Percentiles rank a stretch among this genome's conserved stretches.
Evolutionary conservation across 441 rosid species (phyloP).

Genomic region (Erodium trifolium): DNA sequence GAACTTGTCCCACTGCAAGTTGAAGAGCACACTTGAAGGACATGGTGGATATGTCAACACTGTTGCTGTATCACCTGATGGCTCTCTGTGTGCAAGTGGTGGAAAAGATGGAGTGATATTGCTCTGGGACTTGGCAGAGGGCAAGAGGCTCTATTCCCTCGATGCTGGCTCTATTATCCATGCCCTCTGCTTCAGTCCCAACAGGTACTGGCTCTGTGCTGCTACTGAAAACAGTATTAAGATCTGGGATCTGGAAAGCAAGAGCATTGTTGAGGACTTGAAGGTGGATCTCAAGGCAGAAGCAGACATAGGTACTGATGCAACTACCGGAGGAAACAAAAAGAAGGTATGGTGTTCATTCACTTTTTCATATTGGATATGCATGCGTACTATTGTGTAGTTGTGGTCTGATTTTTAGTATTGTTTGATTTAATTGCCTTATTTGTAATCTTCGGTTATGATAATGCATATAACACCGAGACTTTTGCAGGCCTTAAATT

Average conservation of each 20-base stretch:
- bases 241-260: conserved; percentile 97
- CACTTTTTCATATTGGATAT: too few relatives aligned
- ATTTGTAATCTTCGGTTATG: too few relatives aligned
- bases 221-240: conserved; percentile 83
- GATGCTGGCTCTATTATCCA: conserved; percentile 72
- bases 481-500: too few relatives aligned
- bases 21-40: conserved; percentile 61
- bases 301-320: conserved; percentile 62
- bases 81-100: conserved; percentile 92
- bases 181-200: conserved; percentile 84
- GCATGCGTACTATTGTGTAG: too few relatives aligned
- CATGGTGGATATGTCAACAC: conserved; percentile 83
- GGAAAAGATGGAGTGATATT: conserved; percentile 85
- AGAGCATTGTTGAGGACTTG: conserved; percentile 85
- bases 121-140: conserved; percentile 93
- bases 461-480: too few relatives aligned
- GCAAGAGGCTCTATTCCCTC: conserved; percentile 78
- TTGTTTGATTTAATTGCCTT: too few relatives aligned
- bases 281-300: conserved; percentile 91
- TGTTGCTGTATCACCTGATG: conserved; percentile 92
- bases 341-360: conserved; percentile 33
- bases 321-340: conserved; percentile 32
- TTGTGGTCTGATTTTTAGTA: too few relatives aligned
- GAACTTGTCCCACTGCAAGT: conserved; percentile 86
- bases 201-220: conserved; percentile 95